These are phyloP conservation scores for Fusarium chlamydosporum DNA, from an alignment of 2,329 filamentous ascomycete genomes.

Conservation along the genomic window DNA sequence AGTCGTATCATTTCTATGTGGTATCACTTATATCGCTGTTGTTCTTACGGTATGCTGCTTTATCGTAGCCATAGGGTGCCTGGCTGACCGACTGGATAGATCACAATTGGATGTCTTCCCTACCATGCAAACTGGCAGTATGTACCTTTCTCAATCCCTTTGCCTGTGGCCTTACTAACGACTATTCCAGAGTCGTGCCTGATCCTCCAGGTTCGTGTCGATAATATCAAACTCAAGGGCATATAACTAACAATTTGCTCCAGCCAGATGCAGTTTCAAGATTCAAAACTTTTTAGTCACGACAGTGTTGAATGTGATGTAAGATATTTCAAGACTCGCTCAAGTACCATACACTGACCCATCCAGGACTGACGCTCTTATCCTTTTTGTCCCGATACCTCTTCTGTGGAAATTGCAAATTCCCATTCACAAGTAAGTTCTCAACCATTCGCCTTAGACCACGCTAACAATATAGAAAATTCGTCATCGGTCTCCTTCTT, in stretches of 20 bases:
- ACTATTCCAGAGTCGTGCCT: slow-evolving; percentile 9
- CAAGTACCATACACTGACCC: background rate
- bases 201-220: slow-evolving; percentile 18
- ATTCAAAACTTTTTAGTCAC: slow-evolving; percentile 42
- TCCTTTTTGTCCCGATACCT: slow-evolving; percentile 41
- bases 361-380: slow-evolving; percentile 32
- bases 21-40: slow-evolving; percentile 35
- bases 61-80: too few relatives aligned
- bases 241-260: background rate
- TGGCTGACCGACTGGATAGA: slow-evolving; percentile 7
- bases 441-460: accelerated
- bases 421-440: slow-evolving; percentile 40
- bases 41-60: slow-evolving; percentile 37
- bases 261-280: slow-evolving; percentile 40
- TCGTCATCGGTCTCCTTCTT: slow-evolving; percentile 47
- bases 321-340: background rate
- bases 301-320: slow-evolving; percentile 45
- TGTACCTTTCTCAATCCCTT: accelerated
- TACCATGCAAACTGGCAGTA: slow-evolving; percentile 45
- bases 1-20: slow-evolving; percentile 14
- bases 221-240: too few relatives aligned
- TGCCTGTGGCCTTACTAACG: accelerated
- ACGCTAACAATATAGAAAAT: slow-evolving; percentile 40
- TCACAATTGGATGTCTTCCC: slow-evolving; percentile 47
- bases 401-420: slow-evolving; percentile 45